phyloP scores from a whole-genome alignment of 164 flowering plant genomes.

The Chimonanthus praecox region DNA sequence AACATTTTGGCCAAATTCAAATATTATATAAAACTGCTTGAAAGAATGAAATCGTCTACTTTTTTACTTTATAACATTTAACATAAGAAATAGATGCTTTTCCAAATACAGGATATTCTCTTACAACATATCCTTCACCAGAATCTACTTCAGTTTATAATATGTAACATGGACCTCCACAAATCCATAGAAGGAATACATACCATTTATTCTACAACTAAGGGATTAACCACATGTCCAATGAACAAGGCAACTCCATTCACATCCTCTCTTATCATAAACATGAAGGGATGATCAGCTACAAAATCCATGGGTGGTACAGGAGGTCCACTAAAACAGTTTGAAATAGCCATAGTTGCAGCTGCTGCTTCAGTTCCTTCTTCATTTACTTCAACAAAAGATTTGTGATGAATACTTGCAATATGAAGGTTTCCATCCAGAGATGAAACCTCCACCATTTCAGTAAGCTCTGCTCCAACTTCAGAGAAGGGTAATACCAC shows the following conservation, averaged over 20 bases:
- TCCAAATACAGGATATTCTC: too few species aligned
- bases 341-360: background rate
- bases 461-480: conserved; percentile 8
- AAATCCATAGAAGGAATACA: background rate
- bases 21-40: too few species aligned
- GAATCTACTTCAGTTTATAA: too few species aligned
- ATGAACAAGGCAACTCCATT: conserved; percentile 10
- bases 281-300: conserved; percentile 15
- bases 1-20: too few species aligned
- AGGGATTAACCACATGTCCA: conserved; percentile 10
- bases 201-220: background rate
- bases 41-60: too few species aligned
- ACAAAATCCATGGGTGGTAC: background rate
- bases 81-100: too few species aligned
- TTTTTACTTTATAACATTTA: too few species aligned
- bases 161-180: too few species aligned
- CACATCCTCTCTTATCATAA: conserved; percentile 5
- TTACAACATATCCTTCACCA: too few species aligned
- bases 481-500: conserved; percentile 8
- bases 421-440: background rate
- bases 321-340: too few species aligned
- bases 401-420: conserved; percentile 4
- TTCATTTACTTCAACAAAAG: conserved; percentile 6
- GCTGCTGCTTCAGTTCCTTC: conserved; percentile 24
- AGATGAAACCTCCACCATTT: conserved; percentile 4